These are phyloP conservation scores for Ceratobasidium papillatum DNA, from an alignment of 1,284 basidiomycete genomes.

Conservation along the genomic window DNA sequence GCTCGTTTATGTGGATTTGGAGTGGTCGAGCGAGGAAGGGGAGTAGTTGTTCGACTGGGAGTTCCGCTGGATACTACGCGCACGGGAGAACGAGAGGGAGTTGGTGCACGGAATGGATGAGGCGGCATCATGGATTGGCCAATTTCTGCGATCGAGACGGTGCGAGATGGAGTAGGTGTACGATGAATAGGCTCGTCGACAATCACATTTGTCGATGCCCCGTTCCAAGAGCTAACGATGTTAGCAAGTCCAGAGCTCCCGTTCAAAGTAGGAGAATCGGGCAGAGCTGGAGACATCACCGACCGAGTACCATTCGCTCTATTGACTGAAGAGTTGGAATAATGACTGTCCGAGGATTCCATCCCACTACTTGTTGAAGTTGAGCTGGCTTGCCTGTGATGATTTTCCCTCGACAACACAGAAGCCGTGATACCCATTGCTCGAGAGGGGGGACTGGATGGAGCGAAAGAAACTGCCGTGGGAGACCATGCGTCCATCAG, in stretches of 20 bases:
- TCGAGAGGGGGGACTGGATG: neutral
- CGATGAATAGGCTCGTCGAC: slow-evolving; percentile 32
- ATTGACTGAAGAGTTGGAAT: neutral
- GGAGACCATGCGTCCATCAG: slow-evolving; percentile 33
- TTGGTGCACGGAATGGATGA: slow-evolving; percentile 22
- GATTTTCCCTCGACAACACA: neutral
- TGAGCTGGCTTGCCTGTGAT: neutral
- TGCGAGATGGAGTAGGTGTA: slow-evolving; percentile 30
- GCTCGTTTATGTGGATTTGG: slow-evolving; percentile 27
- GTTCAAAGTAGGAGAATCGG: slow-evolving; percentile 66
- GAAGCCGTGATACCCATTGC: neutral
- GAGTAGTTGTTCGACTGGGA: slow-evolving; percentile 35
- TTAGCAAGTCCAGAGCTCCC: slow-evolving; percentile 43
- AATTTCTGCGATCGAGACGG: slow-evolving; percentile 16
- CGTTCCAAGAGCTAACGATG: slow-evolving; percentile 35
- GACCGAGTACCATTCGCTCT: slow-evolving; percentile 52
- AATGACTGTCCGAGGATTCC: slow-evolving; percentile 7
- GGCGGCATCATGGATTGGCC: slow-evolving; percentile 37
- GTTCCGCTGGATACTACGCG: neutral
- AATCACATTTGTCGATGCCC: slow-evolving; percentile 25
- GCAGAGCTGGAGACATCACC: slow-evolving; percentile 64
- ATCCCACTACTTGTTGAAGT: neutral
- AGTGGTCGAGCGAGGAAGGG: slow-evolving; percentile 35
- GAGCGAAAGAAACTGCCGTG: slow-evolving; percentile 21
- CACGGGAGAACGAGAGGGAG: slow-evolving; percentile 30